phyloP scores from a whole-genome alignment of 768 basidiomycete species.

The Psilocybe azurescens region DNA sequence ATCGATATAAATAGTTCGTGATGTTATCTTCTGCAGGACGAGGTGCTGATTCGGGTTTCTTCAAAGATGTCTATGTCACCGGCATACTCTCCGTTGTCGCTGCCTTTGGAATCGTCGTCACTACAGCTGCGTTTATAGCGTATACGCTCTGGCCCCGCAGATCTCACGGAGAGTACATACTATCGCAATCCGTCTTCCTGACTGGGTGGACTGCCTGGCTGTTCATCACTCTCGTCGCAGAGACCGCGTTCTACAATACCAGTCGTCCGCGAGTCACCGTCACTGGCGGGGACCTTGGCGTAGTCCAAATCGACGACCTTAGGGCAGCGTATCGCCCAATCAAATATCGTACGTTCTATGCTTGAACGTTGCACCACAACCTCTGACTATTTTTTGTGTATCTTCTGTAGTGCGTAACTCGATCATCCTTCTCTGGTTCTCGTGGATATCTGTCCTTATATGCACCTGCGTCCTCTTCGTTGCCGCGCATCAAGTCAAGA shows the following conservation, averaged over 20 bases:
- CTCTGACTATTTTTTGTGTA: neutral
- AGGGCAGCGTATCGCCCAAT: neutral
- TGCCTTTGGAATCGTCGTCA: neutral
- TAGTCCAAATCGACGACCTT: neutral
- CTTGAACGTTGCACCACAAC: neutral
- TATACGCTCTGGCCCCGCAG: neutral
- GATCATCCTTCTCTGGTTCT: conserved; percentile 4
- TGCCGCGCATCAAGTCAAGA: neutral
- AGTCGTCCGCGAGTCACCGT: neutral
- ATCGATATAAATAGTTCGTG: neutral
- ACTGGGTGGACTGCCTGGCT: neutral
- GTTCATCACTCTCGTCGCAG: neutral
- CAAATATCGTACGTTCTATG: neutral
- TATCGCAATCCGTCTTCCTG: neutral
- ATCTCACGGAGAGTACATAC: neutral
- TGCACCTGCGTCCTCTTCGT: neutral
- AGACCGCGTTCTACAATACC: neutral
- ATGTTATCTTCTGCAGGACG: neutral
- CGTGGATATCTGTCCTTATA: neutral
- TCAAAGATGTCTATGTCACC: conserved; percentile 1
- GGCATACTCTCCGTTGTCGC: neutral
- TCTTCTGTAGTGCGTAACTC: neutral
- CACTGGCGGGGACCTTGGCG: neutral
- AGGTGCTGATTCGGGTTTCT: neutral
- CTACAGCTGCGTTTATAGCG: neutral